These are phyloP conservation scores for Candida cerambycidarum DNA, from an alignment of 805 yeast species.

Conservation along the genomic window DNA sequence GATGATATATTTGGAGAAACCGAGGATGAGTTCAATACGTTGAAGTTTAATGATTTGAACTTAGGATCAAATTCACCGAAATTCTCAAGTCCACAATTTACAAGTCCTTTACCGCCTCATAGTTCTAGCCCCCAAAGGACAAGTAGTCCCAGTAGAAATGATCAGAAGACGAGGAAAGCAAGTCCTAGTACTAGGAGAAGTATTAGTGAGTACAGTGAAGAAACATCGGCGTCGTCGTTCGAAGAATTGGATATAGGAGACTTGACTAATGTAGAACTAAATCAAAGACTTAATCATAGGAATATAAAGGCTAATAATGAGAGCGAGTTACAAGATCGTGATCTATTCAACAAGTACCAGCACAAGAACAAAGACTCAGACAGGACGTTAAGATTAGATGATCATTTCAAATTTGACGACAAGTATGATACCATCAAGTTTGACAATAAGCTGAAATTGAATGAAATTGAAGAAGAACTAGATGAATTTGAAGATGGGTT, in stretches of 20 bases:
- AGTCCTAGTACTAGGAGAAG: constrained; percentile 20
- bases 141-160: background rate
- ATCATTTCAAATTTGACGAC: constrained; percentile 2
- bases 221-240: constrained; percentile 38
- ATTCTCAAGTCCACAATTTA: background rate
- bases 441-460: background rate
- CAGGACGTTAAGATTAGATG: background rate
- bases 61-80: constrained; percentile 1
- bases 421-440: constrained; percentile 4
- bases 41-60: constrained; percentile 16
- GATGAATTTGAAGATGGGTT: constrained; percentile 34
- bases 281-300: constrained; percentile 2
- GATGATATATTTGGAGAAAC: constrained; percentile 31
- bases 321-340: constrained; percentile 11
- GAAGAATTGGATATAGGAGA: constrained; percentile 9
- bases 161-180: background rate
- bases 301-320: background rate
- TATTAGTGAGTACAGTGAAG: constrained; percentile 39
- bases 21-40: constrained; percentile 27
- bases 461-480: constrained; percentile 34
- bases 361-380: background rate
- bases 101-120: constrained; percentile 4
- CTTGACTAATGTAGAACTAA: background rate
- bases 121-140: background rate
- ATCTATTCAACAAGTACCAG: background rate